Percentiles rank a stretch among this genome's conserved stretches.
phyloP scores from a whole-genome alignment of 768 basidiomycete species.

The Amanita molliuscula region DNA sequence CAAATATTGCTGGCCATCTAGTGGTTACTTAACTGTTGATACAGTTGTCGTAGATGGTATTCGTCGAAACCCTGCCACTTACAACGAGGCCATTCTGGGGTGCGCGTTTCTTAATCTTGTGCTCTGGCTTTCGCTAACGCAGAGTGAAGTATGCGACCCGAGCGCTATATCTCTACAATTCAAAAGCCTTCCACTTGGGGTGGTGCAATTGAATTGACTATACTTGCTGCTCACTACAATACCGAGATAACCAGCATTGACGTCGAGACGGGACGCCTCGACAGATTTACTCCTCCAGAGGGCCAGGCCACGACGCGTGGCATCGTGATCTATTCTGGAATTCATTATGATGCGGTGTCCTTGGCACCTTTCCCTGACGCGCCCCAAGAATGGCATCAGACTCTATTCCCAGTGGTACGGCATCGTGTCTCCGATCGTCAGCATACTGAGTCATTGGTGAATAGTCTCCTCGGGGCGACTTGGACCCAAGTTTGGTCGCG shows the following conservation, averaged over 20 bases:
- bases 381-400: slow-evolving; percentile 84
- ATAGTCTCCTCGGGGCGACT: slow-evolving; percentile 22
- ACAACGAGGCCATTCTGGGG: slow-evolving; percentile 85
- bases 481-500: slow-evolving; percentile 51
- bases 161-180: slow-evolving; percentile 75
- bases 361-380: slow-evolving; percentile 70
- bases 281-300: slow-evolving; percentile 58
- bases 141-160: slow-evolving; percentile 33
- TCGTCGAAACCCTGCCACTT: slow-evolving; percentile 55
- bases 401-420: slow-evolving; percentile 57
- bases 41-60: slow-evolving; percentile 83
- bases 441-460: background rate
- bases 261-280: slow-evolving; percentile 85
- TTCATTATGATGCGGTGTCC: slow-evolving; percentile 91
- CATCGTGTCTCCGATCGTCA: background rate
- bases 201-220: slow-evolving; percentile 87
- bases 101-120: slow-evolving; percentile 18
- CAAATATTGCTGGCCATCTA: background rate
- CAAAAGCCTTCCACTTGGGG: slow-evolving; percentile 80
- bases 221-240: slow-evolving; percentile 72
- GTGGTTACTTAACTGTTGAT: background rate
- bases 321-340: slow-evolving; percentile 87
- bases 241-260: slow-evolving; percentile 88
- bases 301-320: slow-evolving; percentile 36
- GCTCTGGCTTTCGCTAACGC: background rate